phyloP scores from a whole-genome alignment of 2,329 filamentous ascomycete genomes.

The Paracoccidioides lutzii region DNA sequence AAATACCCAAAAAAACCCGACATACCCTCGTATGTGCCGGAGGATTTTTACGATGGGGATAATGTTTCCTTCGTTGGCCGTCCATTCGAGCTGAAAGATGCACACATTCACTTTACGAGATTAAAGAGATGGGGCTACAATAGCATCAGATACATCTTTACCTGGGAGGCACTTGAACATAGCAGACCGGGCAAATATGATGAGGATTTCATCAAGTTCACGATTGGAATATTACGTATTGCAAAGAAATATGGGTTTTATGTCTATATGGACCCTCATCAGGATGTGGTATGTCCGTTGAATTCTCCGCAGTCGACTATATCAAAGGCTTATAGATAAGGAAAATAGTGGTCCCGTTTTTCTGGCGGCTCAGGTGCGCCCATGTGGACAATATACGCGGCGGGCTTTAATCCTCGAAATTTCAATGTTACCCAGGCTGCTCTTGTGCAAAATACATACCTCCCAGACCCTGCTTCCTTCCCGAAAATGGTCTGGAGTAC shows the following conservation, averaged over 20 bases:
- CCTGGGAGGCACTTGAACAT: constrained; percentile 97
- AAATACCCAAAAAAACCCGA: constrained; percentile 78
- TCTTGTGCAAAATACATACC: constrained; percentile 84
- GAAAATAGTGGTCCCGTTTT: constrained; percentile 70
- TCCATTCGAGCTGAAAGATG: constrained; percentile 72
- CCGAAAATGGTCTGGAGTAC: constrained; percentile 99
- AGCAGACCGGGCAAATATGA: constrained; percentile 84
- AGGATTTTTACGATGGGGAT: constrained; percentile 86
- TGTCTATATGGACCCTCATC: constrained; percentile 96
- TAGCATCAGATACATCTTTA: constrained; percentile 90
- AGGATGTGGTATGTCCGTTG: constrained; percentile 62
- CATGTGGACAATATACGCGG: constrained; percentile 95
- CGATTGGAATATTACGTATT: constrained; percentile 67
- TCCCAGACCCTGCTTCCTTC: constrained; percentile 63
- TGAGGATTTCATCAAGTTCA: constrained; percentile 84
- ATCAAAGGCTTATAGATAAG: constrained; percentile 17
- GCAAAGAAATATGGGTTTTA: constrained; percentile 90
- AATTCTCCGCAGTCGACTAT: background rate
- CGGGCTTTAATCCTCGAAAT: constrained; percentile 72
- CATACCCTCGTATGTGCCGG: constrained; percentile 61
- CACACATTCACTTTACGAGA: constrained; percentile 72
- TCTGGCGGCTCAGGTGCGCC: constrained; percentile 90
- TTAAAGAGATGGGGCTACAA: constrained; percentile 89
- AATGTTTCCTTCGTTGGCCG: constrained; percentile 76
- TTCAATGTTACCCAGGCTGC: constrained; percentile 83